These are phyloP conservation scores for Saccharomyces cerevisiae DNA, from an alignment of 805 yeast species.

Conservation along the genomic window DNA sequence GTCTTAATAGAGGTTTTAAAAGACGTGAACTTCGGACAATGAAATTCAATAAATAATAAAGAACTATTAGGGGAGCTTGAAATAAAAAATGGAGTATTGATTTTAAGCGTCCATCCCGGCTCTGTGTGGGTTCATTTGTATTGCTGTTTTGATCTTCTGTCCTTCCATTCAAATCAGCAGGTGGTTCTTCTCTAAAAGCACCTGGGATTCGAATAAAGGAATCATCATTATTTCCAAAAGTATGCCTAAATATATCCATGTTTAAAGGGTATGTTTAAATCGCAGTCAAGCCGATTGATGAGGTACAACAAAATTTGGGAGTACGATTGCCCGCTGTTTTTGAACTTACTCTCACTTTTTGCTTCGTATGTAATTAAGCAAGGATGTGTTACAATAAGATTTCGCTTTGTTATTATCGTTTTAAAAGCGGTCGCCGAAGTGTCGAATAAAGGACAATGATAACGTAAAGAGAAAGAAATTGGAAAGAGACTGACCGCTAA, in stretches of 20 bases:
- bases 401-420: not conserved
- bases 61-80: slow-evolving; percentile 11
- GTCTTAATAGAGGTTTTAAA: slow-evolving; percentile 17
- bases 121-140: not conserved
- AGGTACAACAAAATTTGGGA: not conserved
- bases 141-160: not conserved
- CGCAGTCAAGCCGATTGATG: not conserved
- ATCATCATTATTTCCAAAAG: not conserved
- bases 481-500: not conserved
- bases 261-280: not conserved
- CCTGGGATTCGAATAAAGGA: slow-evolving; percentile 1
- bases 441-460: not conserved
- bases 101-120: not conserved
- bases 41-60: slow-evolving; percentile 13
- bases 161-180: not conserved
- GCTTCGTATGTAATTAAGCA: not conserved
- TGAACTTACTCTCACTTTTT: not conserved
- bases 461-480: not conserved
- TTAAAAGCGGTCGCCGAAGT: not conserved
- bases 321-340: not conserved
- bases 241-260: slow-evolving; percentile 2
- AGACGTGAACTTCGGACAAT: slow-evolving; percentile 6
- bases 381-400: not conserved
- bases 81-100: not conserved
- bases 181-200: not conserved